Base-by-base conservation (phyloP, 2,329 filamentous ascomycete species). In the Alternaria dauci region DNA sequence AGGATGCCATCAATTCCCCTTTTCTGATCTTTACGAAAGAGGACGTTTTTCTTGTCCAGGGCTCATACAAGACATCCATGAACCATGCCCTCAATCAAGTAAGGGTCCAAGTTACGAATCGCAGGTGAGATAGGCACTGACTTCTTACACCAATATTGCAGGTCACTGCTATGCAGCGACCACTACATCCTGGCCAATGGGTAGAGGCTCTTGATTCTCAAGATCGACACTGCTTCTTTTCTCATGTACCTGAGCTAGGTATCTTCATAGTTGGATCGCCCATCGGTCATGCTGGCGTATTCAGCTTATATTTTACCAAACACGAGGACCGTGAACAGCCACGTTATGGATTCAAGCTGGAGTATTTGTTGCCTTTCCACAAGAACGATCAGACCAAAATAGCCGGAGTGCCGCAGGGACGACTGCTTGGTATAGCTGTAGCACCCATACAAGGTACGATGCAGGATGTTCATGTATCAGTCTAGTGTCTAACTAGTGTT, bases 221-320 rank as follows among this genome's bases (percentile, higher is more conserved):
- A 25, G 69, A 88, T 65, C 84, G 87, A 8, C 77, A 92, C 23
- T 89, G 85, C 77, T 87, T 91, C 82, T 77, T 87, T 38, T 79
- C 84, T 0, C 83, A 88, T 52, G 87, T 94, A 1, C 89, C 89
- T 0, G 88, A 91, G 67, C 81, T 95, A 1, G 89, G 84, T n/a
- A 80, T 93, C 14, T 85, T 93, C 8, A 81, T 92, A 3, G 80
- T 89, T 1, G 91, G 85, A 0, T 89, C 88, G 11, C 84, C 88
- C n/a, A 85, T 84, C 48, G 91, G 91, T 0, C 84, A 87, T 8
- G 90, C 88, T 0, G 83, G 85, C 1, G 79, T 94, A 3, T 73
- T 91, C 54, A 84, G 84, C 1, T 75, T 92, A 26, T 91, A 89
- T 6, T 65, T 65, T 18, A 59, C 61, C 0, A 43, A 43, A 34